A percentile compares a stretch with the other conserved stretches of the same genome.
phyloP scores from a whole-genome alignment of 257 asterid species.

The Forsythia suspensa region DNA sequence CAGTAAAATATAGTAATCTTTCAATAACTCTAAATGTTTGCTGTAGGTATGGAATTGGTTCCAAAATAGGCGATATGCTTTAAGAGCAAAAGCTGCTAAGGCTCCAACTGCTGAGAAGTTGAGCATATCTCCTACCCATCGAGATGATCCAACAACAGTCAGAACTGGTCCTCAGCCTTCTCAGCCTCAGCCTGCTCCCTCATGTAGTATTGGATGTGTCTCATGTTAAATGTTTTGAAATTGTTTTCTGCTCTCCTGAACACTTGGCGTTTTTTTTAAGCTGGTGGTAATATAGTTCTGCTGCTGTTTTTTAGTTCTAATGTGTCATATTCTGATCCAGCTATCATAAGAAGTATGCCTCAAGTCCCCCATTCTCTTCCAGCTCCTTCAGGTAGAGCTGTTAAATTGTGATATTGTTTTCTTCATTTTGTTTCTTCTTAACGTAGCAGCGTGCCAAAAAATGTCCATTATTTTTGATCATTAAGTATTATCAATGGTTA shows the following conservation, averaged over 20 bases:
- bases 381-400: conserved; percentile 53
- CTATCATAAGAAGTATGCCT: conserved; percentile 42
- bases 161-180: conserved; percentile 54
- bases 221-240: background rate
- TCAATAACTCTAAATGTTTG: background rate
- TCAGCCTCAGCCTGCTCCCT: conserved; percentile 34
- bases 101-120: conserved; percentile 55
- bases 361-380: conserved; percentile 53
- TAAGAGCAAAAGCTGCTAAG: conserved; percentile 68
- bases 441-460: background rate
- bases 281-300: background rate
- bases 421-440: background rate
- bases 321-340: conserved; percentile 32
- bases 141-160: conserved; percentile 47
- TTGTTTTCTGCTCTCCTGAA: background rate
- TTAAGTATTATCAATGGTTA: background rate
- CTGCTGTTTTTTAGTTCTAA: conserved; percentile 5
- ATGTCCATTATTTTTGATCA: background rate
- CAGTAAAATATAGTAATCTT: conserved; percentile 4
- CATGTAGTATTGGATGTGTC: conserved; percentile 33
- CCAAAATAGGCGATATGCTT: conserved; percentile 80
- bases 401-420: conserved; percentile 13
- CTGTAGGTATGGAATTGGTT: conserved; percentile 79
- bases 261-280: background rate
- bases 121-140: conserved; percentile 38